Percentiles rank a stretch among this genome's conserved stretches.
Conservation (phyloP, 305 asterid genomes). For the Caryopteris hybrid region DNA sequence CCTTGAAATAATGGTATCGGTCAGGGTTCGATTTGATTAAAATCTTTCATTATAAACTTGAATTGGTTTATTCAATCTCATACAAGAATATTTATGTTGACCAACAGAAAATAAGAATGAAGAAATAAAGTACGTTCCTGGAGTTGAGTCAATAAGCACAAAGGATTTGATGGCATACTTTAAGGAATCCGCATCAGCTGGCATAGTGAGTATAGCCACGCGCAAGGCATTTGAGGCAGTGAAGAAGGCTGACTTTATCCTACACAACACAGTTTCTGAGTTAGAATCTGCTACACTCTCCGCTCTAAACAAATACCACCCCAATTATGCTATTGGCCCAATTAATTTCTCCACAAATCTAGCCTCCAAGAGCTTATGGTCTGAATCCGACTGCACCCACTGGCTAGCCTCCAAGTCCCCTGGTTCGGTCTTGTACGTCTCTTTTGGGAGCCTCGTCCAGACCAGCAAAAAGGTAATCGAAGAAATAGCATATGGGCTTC, state of each 20-base stretch:
- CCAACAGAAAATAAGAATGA: no score
- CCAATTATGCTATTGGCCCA: conserved; percentile 48
- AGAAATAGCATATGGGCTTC: conserved; percentile 51
- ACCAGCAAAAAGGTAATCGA: conserved; percentile 25
- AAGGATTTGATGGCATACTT: conserved; percentile 37
- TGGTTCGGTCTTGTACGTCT: conserved; percentile 49
- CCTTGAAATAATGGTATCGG: no score
- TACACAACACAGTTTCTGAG: no score
- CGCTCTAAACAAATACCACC: conserved; percentile 29
- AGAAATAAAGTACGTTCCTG: conserved; percentile 47
- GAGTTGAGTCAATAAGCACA: conserved; percentile 35
- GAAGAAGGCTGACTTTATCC: no score
- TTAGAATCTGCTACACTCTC: no score
- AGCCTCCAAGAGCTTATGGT: background rate
- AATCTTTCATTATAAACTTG: no score
- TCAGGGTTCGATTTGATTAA: no score
- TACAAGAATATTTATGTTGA: no score
- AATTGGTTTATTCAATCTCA: no score
- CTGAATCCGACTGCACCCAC: conserved; percentile 8
- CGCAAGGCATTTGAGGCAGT: conserved; percentile 30
- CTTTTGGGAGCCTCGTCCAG: conserved; percentile 51
- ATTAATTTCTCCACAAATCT: conserved; percentile 10
- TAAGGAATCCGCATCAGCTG: conserved; percentile 1
- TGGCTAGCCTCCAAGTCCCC: conserved; percentile 36
- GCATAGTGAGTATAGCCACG: conserved; percentile 25